Percentiles rank a stretch among this genome's conserved stretches.
Conservation (phyloP, 495 filamentous ascomycete genomes). For the Tuber brumale region DNA sequence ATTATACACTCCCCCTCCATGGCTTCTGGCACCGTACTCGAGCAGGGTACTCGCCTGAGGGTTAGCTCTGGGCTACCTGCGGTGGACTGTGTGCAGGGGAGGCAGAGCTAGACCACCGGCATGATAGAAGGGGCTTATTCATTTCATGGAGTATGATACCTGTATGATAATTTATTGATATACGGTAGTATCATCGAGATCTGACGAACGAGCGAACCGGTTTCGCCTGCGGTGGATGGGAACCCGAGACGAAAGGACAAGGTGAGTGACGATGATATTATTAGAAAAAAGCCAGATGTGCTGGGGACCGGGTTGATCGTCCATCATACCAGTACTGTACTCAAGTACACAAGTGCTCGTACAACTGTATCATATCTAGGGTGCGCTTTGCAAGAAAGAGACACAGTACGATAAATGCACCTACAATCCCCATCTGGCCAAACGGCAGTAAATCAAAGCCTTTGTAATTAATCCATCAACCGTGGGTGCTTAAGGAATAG, state of each 20-base stretch:
- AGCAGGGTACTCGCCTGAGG: no score
- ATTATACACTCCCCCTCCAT: no score
- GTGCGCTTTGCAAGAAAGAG: neutral
- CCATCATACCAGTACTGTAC: neutral
- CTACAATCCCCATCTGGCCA: neutral
- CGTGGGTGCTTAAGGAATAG: neutral
- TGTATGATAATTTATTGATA: no score
- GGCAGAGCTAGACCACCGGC: no score
- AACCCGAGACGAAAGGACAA: neutral
- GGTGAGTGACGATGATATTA: neutral
- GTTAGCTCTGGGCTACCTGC: no score
- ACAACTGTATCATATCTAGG: neutral
- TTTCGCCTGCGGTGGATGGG: neutral
- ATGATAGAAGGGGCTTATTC: neutral
- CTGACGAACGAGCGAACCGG: neutral
- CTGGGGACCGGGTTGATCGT: neutral
- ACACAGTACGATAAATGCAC: no score
- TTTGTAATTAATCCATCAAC: neutral
- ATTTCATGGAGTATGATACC: neutral
- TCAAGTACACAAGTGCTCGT: neutral
- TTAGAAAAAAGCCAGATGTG: neutral
- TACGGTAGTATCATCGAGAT: neutral
- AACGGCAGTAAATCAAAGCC: neutral
- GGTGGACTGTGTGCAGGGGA: neutral
- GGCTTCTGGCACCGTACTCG: no score